These are phyloP conservation scores for Talaromyces piceae DNA, from an alignment of 2,329 filamentous ascomycete species.

Conservation along the genomic window DNA sequence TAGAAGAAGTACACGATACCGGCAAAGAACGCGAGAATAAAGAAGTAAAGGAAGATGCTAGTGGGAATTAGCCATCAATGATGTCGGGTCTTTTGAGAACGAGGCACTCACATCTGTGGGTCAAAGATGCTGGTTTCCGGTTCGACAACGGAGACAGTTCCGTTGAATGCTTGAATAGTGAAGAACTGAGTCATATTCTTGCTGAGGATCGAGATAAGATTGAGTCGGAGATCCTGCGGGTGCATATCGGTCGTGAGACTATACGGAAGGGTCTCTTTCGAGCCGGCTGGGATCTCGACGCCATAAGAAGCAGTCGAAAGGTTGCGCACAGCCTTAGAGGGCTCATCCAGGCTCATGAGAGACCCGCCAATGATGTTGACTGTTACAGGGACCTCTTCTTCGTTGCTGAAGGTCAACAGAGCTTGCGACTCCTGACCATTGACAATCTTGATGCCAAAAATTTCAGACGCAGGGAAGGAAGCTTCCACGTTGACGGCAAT, in stretches of 20 bases:
- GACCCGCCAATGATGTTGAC: constrained; percentile 71
- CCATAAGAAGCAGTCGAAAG: constrained; percentile 70
- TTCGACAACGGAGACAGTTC: constrained; percentile 79
- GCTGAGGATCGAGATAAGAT: constrained; percentile 66
- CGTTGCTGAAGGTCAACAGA: constrained; percentile 74
- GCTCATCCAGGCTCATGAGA: constrained; percentile 55
- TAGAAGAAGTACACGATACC: constrained; percentile 93
- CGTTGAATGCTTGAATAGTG: constrained; percentile 73
- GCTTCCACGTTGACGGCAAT: constrained; percentile 50
- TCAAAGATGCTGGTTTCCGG: constrained; percentile 86
- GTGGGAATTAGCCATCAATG: constrained; percentile 11
- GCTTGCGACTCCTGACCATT: constrained; percentile 83
- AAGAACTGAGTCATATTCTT: constrained; percentile 61
- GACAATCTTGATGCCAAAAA: constrained; percentile 92
- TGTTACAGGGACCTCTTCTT: constrained; percentile 67
- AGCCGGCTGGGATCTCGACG: constrained; percentile 65
- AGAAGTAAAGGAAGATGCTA: constrained; percentile 95
- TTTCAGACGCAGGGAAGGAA: constrained; percentile 60
- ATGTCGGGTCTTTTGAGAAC: background rate
- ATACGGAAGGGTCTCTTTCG: constrained; percentile 70
- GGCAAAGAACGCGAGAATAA: constrained; percentile 70
- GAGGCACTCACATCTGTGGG: constrained; percentile 73
- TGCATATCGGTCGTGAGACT: constrained; percentile 85
- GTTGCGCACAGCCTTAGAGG: constrained; percentile 67
- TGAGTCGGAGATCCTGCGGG: constrained; percentile 77